A percentile compares a stretch with the other conserved stretches of the same genome.
phyloP scores from a whole-genome alignment of 805 yeast genomes.

The Candida tallmaniae region DNA sequence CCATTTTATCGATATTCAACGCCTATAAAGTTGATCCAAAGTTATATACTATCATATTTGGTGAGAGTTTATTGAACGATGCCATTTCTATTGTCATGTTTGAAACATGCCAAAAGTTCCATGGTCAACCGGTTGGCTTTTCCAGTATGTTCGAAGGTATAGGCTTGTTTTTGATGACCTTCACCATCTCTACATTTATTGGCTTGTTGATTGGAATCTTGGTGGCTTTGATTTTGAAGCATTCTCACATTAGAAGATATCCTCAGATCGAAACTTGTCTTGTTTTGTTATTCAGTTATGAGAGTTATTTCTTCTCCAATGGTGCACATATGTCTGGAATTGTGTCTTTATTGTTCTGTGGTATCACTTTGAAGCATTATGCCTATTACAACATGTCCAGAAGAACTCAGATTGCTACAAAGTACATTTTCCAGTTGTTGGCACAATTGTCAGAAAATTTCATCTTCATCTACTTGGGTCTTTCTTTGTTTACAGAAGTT shows the following conservation, averaged over 20 bases:
- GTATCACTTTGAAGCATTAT: constrained; percentile 93
- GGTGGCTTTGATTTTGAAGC: constrained; percentile 86
- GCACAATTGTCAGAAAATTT: constrained; percentile 97
- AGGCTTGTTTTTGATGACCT: constrained; percentile 88
- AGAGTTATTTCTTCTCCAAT: constrained; percentile 93
- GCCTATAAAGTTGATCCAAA: constrained; percentile 98
- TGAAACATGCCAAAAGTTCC: constrained; percentile 95
- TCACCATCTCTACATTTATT: constrained; percentile 83
- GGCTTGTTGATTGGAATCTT: constrained; percentile 85
- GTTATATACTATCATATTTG: constrained; percentile 92
- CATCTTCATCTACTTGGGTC: constrained; percentile 90
- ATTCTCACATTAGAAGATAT: constrained; percentile 85
- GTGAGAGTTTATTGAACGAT: constrained; percentile 92
- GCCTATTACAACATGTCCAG: constrained; percentile 98
- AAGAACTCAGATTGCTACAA: constrained; percentile 93
- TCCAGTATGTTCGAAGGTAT: constrained; percentile 88
- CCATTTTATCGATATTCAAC: constrained; percentile 91
- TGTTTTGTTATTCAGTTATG: constrained; percentile 86
- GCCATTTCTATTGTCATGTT: constrained; percentile 99
- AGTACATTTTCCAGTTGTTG: constrained; percentile 86
- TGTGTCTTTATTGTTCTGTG: constrained; percentile 90
- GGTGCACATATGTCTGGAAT: constrained; percentile 99
- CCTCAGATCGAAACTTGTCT: constrained; percentile 97
- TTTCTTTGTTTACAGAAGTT: constrained; percentile 93
- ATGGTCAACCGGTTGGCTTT: constrained; percentile 71